Evolutionary conservation across 1,284 basidiomycete species (phyloP).

Genomic region (Tilletia caries): DNA sequence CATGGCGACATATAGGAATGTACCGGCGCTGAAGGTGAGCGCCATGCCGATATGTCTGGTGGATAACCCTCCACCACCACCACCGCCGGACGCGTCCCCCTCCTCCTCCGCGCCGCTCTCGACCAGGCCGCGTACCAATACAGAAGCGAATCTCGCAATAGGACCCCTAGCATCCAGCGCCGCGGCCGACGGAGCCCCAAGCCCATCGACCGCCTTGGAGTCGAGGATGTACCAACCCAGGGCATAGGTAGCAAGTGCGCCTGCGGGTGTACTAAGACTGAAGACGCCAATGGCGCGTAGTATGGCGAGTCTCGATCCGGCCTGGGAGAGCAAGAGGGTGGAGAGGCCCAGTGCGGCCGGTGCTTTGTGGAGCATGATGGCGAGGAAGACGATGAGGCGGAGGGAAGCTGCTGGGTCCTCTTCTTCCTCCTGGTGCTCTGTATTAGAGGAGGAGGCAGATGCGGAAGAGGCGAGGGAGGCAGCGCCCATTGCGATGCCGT

Average conservation of each 20-base stretch:
- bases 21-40: conserved; percentile 80
- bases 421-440: neutral
- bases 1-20: conserved; percentile 90
- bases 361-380: conserved; percentile 53
- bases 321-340: conserved; percentile 45
- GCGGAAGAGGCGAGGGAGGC: conserved; percentile 19
- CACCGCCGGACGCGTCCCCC: neutral
- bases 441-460: neutral
- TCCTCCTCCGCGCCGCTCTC: neutral
- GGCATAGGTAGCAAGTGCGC: conserved; percentile 34
- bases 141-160: neutral
- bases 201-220: too few relatives aligned
- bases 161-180: neutral
- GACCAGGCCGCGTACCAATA: neutral
- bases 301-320: conserved; percentile 29
- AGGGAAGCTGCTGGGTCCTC: neutral
- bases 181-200: neutral
- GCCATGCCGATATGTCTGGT: conserved; percentile 63
- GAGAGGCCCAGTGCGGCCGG: conserved; percentile 49
- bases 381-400: conserved; percentile 41
- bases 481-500: conserved; percentile 51
- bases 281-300: conserved; percentile 39
- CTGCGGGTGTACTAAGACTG: conserved; percentile 37
- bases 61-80: conserved; percentile 24
- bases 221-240: neutral